Percentiles rank a stretch among this genome's conserved stretches.
Conservation (phyloP, 2,329 filamentous ascomycete genomes). For the Diaporthe citriasiana region DNA sequence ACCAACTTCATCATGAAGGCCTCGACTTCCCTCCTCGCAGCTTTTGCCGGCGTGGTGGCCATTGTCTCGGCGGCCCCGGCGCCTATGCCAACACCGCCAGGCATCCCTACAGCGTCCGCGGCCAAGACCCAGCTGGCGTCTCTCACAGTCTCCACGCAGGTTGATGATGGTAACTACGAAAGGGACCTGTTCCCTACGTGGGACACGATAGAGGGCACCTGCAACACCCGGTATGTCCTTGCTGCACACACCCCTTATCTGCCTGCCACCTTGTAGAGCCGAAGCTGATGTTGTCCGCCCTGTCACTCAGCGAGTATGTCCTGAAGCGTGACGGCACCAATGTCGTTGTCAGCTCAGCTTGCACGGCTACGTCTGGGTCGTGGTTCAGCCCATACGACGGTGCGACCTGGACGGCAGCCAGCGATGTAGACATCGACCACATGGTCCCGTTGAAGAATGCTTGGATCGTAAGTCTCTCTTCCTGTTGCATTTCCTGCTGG, state of each 20-base stretch:
- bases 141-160: conserved; percentile 70
- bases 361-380: conserved; percentile 73
- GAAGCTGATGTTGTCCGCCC: not conserved
- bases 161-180: conserved; percentile 70
- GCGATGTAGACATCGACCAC: conserved; percentile 86
- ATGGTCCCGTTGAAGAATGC: conserved; percentile 86
- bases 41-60: conserved; percentile 42
- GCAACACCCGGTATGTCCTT: conserved; percentile 73
- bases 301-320: conserved; percentile 69
- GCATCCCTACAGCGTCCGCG: conserved; percentile 71
- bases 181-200: conserved; percentile 80
- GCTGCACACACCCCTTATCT: not conserved
- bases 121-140: conserved; percentile 71
- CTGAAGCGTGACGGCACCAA: conserved; percentile 79
- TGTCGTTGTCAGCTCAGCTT: conserved; percentile 71
- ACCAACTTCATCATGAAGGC: conserved; percentile 43
- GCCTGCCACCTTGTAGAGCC: not conserved
- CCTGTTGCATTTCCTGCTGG: not conserved
- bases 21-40: conserved; percentile 43
- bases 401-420: conserved; percentile 75
- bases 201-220: conserved; percentile 74
- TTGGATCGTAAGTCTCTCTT: conserved; percentile 71
- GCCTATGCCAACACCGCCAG: conserved; percentile 58
- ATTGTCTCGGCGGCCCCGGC: conserved; percentile 45
- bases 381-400: conserved; percentile 85